A percentile compares a stretch with the other conserved stretches of the same genome.
Evolutionary conservation across 2,329 filamentous ascomycete species (phyloP).

Genomic region (Aureobasidium sp.): DNA sequence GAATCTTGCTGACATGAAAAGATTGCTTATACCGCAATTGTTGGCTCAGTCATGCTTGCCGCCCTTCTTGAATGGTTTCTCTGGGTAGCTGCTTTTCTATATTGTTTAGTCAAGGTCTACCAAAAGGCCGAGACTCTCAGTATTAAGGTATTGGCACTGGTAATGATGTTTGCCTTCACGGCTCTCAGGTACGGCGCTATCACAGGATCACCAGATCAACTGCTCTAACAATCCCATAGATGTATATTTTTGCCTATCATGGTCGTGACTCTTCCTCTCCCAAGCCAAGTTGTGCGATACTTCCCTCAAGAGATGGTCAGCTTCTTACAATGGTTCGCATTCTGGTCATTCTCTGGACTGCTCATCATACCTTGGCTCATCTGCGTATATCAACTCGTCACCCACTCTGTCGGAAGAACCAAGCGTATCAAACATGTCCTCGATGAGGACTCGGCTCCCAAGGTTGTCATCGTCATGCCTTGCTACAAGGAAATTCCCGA

Average conservation of each 20-base stretch:
- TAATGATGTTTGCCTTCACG: conserved; percentile 70
- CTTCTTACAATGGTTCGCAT: conserved; percentile 87
- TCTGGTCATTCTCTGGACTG: conserved; percentile 83
- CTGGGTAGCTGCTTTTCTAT: conserved; percentile 89
- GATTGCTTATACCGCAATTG: conserved; percentile 78
- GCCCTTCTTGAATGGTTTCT: conserved; percentile 90
- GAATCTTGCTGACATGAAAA: conserved; percentile 33
- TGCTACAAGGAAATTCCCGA: conserved; percentile 89
- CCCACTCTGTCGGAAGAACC: conserved; percentile 72
- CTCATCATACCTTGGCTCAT: conserved; percentile 87
- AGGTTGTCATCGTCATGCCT: conserved; percentile 94
- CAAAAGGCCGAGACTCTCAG: conserved; percentile 85
- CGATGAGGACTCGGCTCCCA: conserved; percentile 79
- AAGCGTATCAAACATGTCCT: conserved; percentile 78
- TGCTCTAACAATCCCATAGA: conserved; percentile 38
- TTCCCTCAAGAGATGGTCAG: conserved; percentile 64
- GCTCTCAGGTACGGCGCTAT: conserved; percentile 57
- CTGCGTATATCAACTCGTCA: conserved; percentile 86
- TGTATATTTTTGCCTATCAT: conserved; percentile 86
- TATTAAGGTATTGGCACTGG: conserved; percentile 66
- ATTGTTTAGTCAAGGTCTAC: conserved; percentile 83
- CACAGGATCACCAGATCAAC: background rate
- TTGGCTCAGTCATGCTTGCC: conserved; percentile 74
- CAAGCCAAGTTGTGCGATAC: conserved; percentile 60
- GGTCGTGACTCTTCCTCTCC: conserved; percentile 84